Evolutionary conservation across 345 rosid species (phyloP).

Genomic region (Eucalyptus cloeziana): DNA sequence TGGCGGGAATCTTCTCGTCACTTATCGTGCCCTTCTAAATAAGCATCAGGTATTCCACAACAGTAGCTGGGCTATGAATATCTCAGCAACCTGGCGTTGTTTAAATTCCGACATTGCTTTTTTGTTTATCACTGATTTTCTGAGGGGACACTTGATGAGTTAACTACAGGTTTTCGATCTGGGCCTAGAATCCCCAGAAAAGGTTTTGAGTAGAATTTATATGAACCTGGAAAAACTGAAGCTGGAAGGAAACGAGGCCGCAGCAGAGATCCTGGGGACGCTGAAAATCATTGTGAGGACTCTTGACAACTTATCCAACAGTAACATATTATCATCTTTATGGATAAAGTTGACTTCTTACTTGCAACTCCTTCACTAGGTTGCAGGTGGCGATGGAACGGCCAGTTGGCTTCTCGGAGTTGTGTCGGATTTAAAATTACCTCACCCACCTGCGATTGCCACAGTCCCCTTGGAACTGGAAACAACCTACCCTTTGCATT

Average conservation of each 20-base stretch:
- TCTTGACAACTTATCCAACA: not conserved
- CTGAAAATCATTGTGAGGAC: constrained; percentile 40
- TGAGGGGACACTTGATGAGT: not conserved
- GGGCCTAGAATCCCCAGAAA: constrained; percentile 37
- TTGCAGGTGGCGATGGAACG: constrained; percentile 79
- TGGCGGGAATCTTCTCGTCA: constrained; percentile 40
- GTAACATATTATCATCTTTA: not conserved
- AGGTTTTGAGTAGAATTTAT: constrained; percentile 31
- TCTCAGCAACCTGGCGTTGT: not conserved
- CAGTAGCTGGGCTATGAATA: not conserved
- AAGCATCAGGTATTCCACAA: constrained; percentile 29
- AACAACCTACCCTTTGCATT: constrained; percentile 68
- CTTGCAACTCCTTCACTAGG: constrained; percentile 11
- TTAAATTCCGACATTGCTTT: not conserved
- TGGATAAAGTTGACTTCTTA: not conserved
- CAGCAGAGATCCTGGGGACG: constrained; percentile 27
- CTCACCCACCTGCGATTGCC: constrained; percentile 54
- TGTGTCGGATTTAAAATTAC: constrained; percentile 58
- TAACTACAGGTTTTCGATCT: constrained; percentile 43
- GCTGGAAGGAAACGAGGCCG: constrained; percentile 19
- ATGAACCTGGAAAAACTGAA: constrained; percentile 21
- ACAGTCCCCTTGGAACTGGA: constrained; percentile 68
- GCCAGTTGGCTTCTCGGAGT: constrained; percentile 77
- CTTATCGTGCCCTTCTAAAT: constrained; percentile 42
- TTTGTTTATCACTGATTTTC: not conserved